phyloP scores from a whole-genome alignment of 164 flowering plant species.

The Pachysandra terminalis region DNA sequence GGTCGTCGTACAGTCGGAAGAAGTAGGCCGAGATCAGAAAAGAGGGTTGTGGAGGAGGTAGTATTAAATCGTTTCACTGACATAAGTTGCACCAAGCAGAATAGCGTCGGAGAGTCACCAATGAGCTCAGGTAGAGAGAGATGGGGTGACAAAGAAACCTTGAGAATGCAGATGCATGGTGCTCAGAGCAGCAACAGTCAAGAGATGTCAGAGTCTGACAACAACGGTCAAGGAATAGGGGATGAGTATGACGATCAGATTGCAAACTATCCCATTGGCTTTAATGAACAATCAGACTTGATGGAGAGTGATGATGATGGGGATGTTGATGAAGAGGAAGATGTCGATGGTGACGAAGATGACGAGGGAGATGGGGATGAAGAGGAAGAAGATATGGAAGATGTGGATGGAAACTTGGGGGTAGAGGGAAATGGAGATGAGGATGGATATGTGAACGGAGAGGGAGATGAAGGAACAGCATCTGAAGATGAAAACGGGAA shows the following conservation, averaged over 20 bases:
- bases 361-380: slow-evolving; percentile 30
- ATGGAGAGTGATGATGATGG: slow-evolving; percentile 36
- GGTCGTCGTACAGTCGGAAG: slow-evolving; percentile 53
- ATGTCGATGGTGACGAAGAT: slow-evolving; percentile 15
- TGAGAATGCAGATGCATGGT: slow-evolving; percentile 24
- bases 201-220: slow-evolving; percentile 48
- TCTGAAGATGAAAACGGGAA: slow-evolving; percentile 26
- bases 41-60: slow-evolving; percentile 23
- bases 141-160: slow-evolving; percentile 35
- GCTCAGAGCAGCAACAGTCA: slow-evolving; percentile 38
- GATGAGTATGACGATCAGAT: slow-evolving; percentile 45
- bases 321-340: slow-evolving; percentile 26
- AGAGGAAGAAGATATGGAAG: slow-evolving; percentile 28
- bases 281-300: slow-evolving; percentile 26
- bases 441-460: slow-evolving; percentile 30
- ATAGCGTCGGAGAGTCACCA: slow-evolving; percentile 13
- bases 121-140: slow-evolving; percentile 22
- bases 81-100: slow-evolving; percentile 9
- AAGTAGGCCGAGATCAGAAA: slow-evolving; percentile 38
- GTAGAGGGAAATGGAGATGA: slow-evolving; percentile 28
- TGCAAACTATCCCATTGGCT: slow-evolving; percentile 24
- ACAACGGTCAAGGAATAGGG: slow-evolving; percentile 42
- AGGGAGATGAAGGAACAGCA: neutral
- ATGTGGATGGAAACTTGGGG: slow-evolving; percentile 8
- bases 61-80: slow-evolving; percentile 8